Evolutionary conservation across 495 filamentous ascomycete genomes (phyloP).

Genomic region (Hypoxylon cercidicola): DNA sequence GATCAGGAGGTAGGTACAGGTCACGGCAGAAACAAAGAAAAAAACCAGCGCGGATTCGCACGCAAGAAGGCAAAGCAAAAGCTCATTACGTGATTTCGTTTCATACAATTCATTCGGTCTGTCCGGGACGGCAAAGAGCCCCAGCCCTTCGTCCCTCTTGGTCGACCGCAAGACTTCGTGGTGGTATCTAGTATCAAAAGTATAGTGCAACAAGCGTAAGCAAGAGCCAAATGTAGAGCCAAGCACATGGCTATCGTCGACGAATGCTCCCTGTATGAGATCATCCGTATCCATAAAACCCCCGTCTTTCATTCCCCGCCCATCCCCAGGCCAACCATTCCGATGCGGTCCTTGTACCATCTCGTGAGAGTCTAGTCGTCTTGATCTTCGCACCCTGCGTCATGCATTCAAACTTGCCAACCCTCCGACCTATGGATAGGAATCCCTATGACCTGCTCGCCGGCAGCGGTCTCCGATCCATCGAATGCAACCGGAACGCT

Average conservation of each 20-base stretch:
- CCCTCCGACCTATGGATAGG: background rate
- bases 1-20: too few relatives aligned
- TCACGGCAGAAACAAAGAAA: background rate
- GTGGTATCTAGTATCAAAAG: conserved; percentile 6
- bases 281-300: background rate
- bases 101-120: conserved; percentile 30
- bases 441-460: conserved; percentile 20
- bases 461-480: background rate
- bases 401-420: background rate
- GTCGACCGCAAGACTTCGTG: conserved; percentile 6
- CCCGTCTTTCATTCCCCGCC: background rate
- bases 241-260: too few relatives aligned
- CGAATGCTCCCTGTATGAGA: too few relatives aligned
- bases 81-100: background rate
- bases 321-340: background rate
- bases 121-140: background rate
- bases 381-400: conserved; percentile 17
- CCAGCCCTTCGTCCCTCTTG: background rate
- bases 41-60: background rate
- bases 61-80: background rate
- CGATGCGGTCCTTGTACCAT: conserved; percentile 10
- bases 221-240: background rate
- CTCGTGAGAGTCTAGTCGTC: conserved; percentile 14
- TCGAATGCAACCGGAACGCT: conserved; percentile 29
- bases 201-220: background rate